A percentile compares a stretch with the other conserved stretches of the same genome.
phyloP scores from a whole-genome alignment of 352 stramenopile species.

The Phytophthora constricta region DNA sequence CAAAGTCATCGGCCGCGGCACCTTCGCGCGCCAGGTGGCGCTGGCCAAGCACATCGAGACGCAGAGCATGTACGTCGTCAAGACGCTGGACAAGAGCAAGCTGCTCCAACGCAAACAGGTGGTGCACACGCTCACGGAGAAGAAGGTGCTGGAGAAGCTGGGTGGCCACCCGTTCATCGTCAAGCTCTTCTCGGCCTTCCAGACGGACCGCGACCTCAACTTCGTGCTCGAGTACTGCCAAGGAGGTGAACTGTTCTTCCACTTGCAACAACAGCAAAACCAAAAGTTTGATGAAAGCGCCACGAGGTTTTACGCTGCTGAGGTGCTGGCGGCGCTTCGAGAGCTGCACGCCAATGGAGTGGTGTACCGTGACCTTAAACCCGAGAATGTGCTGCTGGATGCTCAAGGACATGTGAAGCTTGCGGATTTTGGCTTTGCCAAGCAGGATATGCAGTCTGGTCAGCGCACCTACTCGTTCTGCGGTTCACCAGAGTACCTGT shows the following conservation, averaged over 20 bases:
- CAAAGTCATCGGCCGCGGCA: constrained; percentile 87
- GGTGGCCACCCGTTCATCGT: constrained; percentile 83
- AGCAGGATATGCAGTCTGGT: constrained; percentile 63
- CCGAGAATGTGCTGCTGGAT: constrained; percentile 83
- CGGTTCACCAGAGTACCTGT: constrained; percentile 85
- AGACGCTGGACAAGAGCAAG: constrained; percentile 83
- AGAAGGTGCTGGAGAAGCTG: constrained; percentile 71
- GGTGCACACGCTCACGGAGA: constrained; percentile 80
- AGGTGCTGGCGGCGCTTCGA: constrained; percentile 65
- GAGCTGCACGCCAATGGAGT: constrained; percentile 51
- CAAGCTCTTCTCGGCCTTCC: constrained; percentile 72
- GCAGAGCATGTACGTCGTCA: constrained; percentile 75
- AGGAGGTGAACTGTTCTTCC: constrained; percentile 86
- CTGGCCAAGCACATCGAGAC: constrained; percentile 63
- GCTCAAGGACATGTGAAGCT: constrained; percentile 81
- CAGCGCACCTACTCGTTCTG: constrained; percentile 84
- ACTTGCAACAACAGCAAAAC: constrained; percentile 77
- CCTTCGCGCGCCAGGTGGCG: constrained; percentile 84
- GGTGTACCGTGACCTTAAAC: constrained; percentile 79
- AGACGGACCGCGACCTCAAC: constrained; percentile 79
- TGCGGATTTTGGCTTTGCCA: constrained; percentile 86
- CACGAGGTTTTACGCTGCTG: constrained; percentile 77
- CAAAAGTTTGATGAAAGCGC: constrained; percentile 74
- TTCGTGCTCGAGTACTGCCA: constrained; percentile 89
- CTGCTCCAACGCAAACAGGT: constrained; percentile 82